Percentiles rank a stretch among this genome's conserved stretches.
Evolutionary conservation across 306 rosid species (phyloP).

Genomic region (Fagus crenata): DNA sequence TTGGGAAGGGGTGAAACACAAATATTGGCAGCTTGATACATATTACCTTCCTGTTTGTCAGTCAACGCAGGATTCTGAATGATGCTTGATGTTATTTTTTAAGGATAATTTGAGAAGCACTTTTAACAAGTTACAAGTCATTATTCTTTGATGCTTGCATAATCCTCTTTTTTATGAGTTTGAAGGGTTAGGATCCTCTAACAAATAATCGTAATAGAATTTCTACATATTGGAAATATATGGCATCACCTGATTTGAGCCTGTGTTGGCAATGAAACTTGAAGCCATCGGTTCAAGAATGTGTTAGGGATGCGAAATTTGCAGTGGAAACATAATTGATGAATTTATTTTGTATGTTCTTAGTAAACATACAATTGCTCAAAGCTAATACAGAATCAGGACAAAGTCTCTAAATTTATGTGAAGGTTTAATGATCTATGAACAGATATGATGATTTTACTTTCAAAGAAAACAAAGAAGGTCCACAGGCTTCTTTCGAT

Average conservation of each 20-base stretch:
- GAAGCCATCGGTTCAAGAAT: background rate
- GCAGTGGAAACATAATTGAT: background rate
- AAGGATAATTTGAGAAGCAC: conserved; percentile 19
- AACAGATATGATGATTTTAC: background rate
- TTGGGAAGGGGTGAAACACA: conserved; percentile 95
- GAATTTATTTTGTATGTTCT: background rate
- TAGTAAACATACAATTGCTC: background rate
- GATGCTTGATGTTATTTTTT: conserved; percentile 28
- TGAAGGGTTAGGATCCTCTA: conserved; percentile 16
- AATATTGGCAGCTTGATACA: conserved; percentile 96
- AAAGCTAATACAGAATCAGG: background rate
- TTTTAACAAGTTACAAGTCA: conserved; percentile 6
- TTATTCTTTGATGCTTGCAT: conserved; percentile 12
- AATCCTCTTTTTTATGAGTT: conserved; percentile 1
- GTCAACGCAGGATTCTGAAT: conserved; percentile 53
- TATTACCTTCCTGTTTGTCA: conserved; percentile 93
- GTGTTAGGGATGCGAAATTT: conserved; percentile 10
- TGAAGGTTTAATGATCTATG: background rate
- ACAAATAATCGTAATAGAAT: background rate
- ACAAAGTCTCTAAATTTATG: background rate
- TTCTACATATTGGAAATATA: background rate
- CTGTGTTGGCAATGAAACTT: background rate
- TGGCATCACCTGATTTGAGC: background rate
- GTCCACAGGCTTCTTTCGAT: background rate
- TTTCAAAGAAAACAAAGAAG: too few species aligned